These are phyloP conservation scores for Aquilaria agallochum DNA, from an alignment of 441 rosid species.

Conservation along the genomic window DNA sequence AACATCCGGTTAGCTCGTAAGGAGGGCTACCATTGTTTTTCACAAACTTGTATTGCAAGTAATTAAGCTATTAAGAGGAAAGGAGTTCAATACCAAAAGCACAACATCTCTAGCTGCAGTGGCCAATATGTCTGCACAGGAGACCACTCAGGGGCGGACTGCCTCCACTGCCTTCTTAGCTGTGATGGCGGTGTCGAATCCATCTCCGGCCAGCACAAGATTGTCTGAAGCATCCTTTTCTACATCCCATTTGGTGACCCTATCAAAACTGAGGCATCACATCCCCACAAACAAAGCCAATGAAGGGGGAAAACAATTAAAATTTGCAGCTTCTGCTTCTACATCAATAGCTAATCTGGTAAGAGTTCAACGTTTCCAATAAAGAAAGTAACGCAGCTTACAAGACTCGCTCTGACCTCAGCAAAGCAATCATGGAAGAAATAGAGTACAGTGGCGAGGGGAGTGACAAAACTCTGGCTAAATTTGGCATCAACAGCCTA, in stretches of 20 bases:
- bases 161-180: slow-evolving; percentile 42
- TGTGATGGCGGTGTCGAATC: slow-evolving; percentile 42
- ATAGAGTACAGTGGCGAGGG: slow-evolving; percentile 56
- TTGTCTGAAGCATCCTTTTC: slow-evolving; percentile 34
- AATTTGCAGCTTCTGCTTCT: neutral
- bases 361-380: neutral
- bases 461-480: slow-evolving; percentile 36
- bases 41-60: too few relatives aligned
- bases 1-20: too few relatives aligned
- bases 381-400: neutral
- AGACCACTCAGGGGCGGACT: slow-evolving; percentile 21
- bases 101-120: slow-evolving; percentile 47
- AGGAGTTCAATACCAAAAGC: slow-evolving; percentile 21
- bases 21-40: too few relatives aligned
- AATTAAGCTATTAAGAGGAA: too few relatives aligned
- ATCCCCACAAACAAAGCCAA: slow-evolving; percentile 31
- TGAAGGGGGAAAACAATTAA: neutral
- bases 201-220: slow-evolving; percentile 38
- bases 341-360: neutral
- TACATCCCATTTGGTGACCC: slow-evolving; percentile 35
- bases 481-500: slow-evolving; percentile 42
- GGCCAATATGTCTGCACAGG: slow-evolving; percentile 39
- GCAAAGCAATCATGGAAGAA: slow-evolving; percentile 73
- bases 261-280: slow-evolving; percentile 44
- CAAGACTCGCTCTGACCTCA: slow-evolving; percentile 25